Evolutionary conservation across 2,329 filamentous ascomycete species (phyloP).

Genomic region (Neospermospora avenae): DNA sequence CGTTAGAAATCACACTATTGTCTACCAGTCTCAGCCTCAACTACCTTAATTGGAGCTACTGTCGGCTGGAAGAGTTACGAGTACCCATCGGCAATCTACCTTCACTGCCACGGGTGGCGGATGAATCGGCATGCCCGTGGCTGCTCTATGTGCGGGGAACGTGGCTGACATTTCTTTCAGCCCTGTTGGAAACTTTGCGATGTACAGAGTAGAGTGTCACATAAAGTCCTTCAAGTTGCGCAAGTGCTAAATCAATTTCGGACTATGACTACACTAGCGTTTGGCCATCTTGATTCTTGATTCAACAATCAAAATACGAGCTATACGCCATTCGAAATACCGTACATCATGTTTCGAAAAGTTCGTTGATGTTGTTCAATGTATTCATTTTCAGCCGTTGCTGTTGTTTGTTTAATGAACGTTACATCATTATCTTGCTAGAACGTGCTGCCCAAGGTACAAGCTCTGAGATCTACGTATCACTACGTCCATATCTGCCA

Average conservation of each 20-base stretch:
- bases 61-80: not conserved
- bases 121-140: not conserved
- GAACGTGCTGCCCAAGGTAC: not conserved
- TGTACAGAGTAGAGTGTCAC: not conserved
- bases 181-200: not conserved
- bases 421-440: not conserved
- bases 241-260: too few relatives aligned
- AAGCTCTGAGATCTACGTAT: not conserved
- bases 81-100: conserved; percentile 1
- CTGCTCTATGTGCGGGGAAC: conserved; percentile 3
- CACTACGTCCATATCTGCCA: not conserved
- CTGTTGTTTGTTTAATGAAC: not conserved
- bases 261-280: too few relatives aligned
- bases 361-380: not conserved
- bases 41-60: not conserved
- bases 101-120: conserved; percentile 2
- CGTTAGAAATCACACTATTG: conserved; percentile 10
- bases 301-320: too few relatives aligned
- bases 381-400: not conserved
- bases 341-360: not conserved
- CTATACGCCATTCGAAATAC: too few relatives aligned
- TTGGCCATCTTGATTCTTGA: too few relatives aligned
- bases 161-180: not conserved
- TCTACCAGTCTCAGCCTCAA: conserved; percentile 8
- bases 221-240: not conserved